Evolutionary conservation across 495 filamentous ascomycete genomes (phyloP).

Genomic region (Aspergillus indologenus): DNA sequence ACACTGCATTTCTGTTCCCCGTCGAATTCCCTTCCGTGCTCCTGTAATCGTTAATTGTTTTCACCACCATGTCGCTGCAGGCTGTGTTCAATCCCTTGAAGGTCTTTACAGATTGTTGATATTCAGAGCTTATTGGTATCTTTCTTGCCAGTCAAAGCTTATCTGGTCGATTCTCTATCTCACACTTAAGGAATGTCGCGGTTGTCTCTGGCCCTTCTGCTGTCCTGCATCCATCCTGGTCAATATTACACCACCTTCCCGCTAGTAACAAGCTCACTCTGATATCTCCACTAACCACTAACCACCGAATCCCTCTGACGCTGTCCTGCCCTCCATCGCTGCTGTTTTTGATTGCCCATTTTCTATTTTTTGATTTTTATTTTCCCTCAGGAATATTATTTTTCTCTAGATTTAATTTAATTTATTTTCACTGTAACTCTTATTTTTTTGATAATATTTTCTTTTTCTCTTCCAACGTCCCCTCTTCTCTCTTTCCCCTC

Average conservation of each 20-base stretch:
- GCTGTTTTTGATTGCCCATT: constrained; percentile 15
- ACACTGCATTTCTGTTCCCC: no score
- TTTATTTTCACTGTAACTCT: constrained; percentile 1
- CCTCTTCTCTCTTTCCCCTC: constrained; percentile 1
- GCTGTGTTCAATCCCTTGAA: background rate
- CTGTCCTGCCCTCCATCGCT: constrained; percentile 15
- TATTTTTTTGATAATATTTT: constrained; percentile 10
- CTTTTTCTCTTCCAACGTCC: constrained; percentile 12
- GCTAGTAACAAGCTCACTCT: constrained; percentile 38
- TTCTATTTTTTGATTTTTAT: constrained; percentile 14
- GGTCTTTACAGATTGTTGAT: background rate
- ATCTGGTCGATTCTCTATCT: constrained; percentile 10
- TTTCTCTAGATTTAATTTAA: constrained; percentile 14
- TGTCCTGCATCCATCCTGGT: constrained; percentile 42
- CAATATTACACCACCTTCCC: constrained; percentile 45
- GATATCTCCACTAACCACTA: constrained; percentile 30
- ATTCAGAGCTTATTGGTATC: background rate
- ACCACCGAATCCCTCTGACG: constrained; percentile 18
- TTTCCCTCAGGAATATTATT: constrained; percentile 14
- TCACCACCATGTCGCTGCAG: constrained; percentile 4
- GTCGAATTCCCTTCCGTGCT: no score
- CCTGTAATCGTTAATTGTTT: no score
- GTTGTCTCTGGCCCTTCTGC: constrained; percentile 25
- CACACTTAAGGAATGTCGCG: constrained; percentile 17
- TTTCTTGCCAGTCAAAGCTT: background rate